Conservation (phyloP, 2,329 filamentous ascomycete genomes). For the Exserohilum turcica region DNA sequence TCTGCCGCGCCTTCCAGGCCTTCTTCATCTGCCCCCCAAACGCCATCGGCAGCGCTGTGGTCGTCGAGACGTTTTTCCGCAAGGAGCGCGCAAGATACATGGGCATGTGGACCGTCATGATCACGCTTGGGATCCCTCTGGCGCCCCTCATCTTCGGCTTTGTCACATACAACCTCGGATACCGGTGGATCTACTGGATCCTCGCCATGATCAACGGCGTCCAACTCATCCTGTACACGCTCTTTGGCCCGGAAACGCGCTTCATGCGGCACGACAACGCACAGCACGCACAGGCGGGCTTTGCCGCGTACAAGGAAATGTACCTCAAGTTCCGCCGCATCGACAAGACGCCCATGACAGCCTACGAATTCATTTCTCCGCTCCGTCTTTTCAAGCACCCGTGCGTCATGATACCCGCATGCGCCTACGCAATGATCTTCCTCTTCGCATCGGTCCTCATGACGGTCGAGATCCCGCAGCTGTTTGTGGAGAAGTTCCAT, state of each 20-base stretch:
- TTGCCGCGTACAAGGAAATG: conserved; percentile 50
- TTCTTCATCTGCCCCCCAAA: conserved; percentile 63
- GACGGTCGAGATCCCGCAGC: conserved; percentile 64
- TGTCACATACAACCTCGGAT: conserved; percentile 59
- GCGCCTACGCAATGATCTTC: conserved; percentile 63
- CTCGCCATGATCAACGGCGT: conserved; percentile 62
- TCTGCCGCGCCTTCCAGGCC: conserved; percentile 58
- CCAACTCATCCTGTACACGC: conserved; percentile 62
- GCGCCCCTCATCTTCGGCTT: conserved; percentile 52
- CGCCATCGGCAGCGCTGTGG: conserved; percentile 62
- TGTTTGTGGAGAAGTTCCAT: conserved; percentile 61
- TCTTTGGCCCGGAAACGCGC: conserved; percentile 57
- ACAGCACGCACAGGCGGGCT: conserved; percentile 29
- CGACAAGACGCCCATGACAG: conserved; percentile 57
- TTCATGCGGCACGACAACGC: conserved; percentile 54
- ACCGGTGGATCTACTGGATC: conserved; percentile 65
- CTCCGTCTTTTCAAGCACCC: conserved; percentile 54
- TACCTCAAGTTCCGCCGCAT: conserved; percentile 58
- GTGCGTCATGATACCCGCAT: conserved; percentile 57
- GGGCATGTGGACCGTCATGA: conserved; percentile 62
- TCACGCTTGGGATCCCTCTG: conserved; percentile 56
- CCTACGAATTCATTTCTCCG: conserved; percentile 59
- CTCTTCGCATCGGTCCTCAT: conserved; percentile 59
- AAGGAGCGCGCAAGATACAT: conserved; percentile 60
- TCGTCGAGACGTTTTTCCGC: conserved; percentile 64